A percentile compares a stretch with the other conserved stretches of the same genome.
Evolutionary conservation across 139 green algal species (phyloP).

Genomic region (Chlorella sorokiniana): DNA sequence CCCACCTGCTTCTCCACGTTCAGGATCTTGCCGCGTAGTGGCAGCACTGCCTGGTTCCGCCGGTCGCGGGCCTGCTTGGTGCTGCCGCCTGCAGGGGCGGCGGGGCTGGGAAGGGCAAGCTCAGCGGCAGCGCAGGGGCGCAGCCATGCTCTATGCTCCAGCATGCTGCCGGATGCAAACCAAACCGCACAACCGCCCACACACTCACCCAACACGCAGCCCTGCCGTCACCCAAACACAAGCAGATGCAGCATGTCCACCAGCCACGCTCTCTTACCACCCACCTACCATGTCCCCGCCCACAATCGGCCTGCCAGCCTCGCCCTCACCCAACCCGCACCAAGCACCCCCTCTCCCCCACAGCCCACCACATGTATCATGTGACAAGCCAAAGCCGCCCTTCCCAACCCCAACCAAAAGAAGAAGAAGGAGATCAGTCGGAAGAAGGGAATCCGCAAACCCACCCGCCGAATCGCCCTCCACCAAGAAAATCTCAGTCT

Average conservation of each 20-base stretch:
- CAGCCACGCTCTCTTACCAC: no score
- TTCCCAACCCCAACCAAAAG: no score
- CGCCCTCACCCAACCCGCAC: no score
- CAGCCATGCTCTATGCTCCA: neutral
- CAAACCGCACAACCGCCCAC: no score
- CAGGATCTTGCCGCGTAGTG: constrained; percentile 97
- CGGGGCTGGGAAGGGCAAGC: neutral
- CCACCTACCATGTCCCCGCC: no score
- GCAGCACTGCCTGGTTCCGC: constrained; percentile 90
- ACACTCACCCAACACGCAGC: no score
- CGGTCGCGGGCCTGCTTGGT: constrained; percentile 95
- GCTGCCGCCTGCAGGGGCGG: constrained; percentile 72
- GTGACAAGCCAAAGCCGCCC: no score
- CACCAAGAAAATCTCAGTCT: constrained; percentile 96
- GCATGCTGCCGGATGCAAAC: no score
- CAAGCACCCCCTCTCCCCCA: constrained; percentile 87
- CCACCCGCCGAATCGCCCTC: constrained; percentile 92
- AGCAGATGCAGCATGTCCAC: no score
- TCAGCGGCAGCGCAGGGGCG: neutral
- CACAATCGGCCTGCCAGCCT: no score
- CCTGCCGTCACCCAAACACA: no score
- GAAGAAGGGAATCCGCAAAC: neutral
- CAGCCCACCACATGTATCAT: constrained; percentile 98
- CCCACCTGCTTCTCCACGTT: constrained; percentile 86
- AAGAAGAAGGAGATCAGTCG: no score